A percentile compares a stretch with the other conserved stretches of the same genome.
Conservation (phyloP, 2,329 filamentous ascomycete species). For the Coniosporium tulheliwenetii region DNA sequence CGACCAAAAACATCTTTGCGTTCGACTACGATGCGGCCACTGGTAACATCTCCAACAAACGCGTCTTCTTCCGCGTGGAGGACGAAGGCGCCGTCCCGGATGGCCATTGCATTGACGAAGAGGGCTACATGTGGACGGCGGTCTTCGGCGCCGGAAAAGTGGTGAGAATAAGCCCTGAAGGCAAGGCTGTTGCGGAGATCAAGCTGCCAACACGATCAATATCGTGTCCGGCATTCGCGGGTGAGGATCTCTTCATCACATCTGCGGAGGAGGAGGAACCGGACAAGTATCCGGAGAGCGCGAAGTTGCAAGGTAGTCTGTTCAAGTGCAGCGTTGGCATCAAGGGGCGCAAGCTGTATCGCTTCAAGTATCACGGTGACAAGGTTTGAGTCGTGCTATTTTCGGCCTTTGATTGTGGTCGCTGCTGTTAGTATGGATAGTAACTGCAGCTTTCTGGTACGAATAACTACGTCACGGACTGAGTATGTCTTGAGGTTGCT, state of each 20-base stretch:
- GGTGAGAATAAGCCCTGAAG: slow-evolving; percentile 54
- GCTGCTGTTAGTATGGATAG: too few species aligned
- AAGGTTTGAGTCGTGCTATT: not conserved
- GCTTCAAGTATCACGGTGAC: slow-evolving; percentile 40
- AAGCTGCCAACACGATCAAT: slow-evolving; percentile 61
- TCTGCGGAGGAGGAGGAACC: slow-evolving; percentile 55
- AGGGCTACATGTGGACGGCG: slow-evolving; percentile 81
- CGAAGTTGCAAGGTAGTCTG: slow-evolving; percentile 51
- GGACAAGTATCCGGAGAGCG: slow-evolving; percentile 45
- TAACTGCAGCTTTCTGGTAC: too few species aligned
- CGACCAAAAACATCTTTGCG: slow-evolving; percentile 51
- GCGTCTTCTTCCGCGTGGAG: slow-evolving; percentile 57
- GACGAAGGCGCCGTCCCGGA: slow-evolving; percentile 54
- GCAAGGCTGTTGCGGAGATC: slow-evolving; percentile 59
- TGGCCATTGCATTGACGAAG: slow-evolving; percentile 67
- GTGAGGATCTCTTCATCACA: slow-evolving; percentile 62
- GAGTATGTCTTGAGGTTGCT: too few species aligned
- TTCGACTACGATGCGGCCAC: slow-evolving; percentile 57
- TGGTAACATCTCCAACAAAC: slow-evolving; percentile 50
- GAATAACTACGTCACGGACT: too few species aligned
- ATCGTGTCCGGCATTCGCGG: slow-evolving; percentile 69
- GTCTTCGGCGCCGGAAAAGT: slow-evolving; percentile 68
- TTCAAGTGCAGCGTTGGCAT: slow-evolving; percentile 68
- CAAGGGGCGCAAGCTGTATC: slow-evolving; percentile 44
- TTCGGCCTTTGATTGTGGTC: too few species aligned